phyloP scores from a whole-genome alignment of 345 rosid genomes.

The Physaria fendleri region DNA sequence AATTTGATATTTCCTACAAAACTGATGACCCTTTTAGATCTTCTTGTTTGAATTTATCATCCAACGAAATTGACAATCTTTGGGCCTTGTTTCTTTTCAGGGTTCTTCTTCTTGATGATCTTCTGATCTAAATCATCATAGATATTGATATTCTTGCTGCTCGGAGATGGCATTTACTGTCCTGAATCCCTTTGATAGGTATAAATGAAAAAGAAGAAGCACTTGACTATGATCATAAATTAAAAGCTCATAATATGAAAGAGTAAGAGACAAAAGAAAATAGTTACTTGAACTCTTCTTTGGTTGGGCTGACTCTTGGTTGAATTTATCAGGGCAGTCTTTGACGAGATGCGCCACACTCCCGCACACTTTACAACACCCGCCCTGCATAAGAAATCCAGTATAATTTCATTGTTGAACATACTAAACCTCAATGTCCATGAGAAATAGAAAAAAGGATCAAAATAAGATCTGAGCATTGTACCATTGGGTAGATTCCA shows the following conservation, averaged over 20 bases:
- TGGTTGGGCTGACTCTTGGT: conserved; percentile 19
- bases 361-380: conserved; percentile 87
- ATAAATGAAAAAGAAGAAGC: not conserved
- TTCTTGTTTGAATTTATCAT: conserved; percentile 8
- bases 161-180: not conserved
- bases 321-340: conserved; percentile 80
- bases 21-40: conserved; percentile 10
- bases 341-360: conserved; percentile 87
- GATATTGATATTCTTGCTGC: conserved; percentile 28
- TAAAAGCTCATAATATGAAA: not conserved
- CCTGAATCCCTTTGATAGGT: not conserved
- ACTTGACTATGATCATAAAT: not conserved
- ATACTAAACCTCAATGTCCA: not conserved
- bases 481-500: conserved; percentile 95
- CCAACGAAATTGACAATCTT: conserved; percentile 73
- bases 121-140: conserved; percentile 25
- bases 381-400: conserved; percentile 50
- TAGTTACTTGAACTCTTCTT: conserved; percentile 33
- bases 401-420: not conserved
- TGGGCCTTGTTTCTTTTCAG: conserved; percentile 51
- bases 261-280: conserved; percentile 9
- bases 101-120: conserved; percentile 31
- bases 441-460: not conserved
- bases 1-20: not conserved
- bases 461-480: not conserved